A percentile compares a stretch with the other conserved stretches of the same genome.
These are phyloP conservation scores for Pontederia paniculata DNA, from an alignment of 176 grass and related monocot genomes.

Conservation along the genomic window DNA sequence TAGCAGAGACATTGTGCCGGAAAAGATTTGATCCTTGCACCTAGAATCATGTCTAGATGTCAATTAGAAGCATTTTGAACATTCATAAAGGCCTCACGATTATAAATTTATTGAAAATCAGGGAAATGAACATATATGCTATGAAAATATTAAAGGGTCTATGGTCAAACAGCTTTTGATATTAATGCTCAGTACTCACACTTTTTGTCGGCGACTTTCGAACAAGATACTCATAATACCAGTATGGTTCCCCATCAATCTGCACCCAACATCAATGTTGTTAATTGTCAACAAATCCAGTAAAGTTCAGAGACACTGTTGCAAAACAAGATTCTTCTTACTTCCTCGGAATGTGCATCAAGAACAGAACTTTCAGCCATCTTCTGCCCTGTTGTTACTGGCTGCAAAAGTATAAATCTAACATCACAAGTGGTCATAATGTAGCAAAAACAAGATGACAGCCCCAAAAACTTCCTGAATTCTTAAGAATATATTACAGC, in stretches of 20 bases:
- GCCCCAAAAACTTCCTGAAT: too few relatives aligned
- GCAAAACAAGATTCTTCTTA: constrained; percentile 30
- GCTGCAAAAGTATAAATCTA: constrained; percentile 36
- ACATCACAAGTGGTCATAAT: not conserved
- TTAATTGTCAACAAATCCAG: not conserved
- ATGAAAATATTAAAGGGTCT: too few relatives aligned
- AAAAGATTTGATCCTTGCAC: constrained; percentile 80
- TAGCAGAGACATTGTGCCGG: constrained; percentile 74
- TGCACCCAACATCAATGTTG: constrained; percentile 13
- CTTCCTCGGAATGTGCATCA: constrained; percentile 63
- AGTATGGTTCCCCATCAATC: constrained; percentile 73
- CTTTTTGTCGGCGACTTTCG: constrained; percentile 76
- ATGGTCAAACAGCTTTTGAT: not conserved
- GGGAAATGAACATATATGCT: not conserved
- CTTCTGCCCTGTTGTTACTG: constrained; percentile 50
- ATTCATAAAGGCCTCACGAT: too few relatives aligned
- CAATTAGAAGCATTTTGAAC: not conserved
- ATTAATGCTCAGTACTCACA: constrained; percentile 35
- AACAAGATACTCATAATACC: constrained; percentile 96
- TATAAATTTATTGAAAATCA: not conserved
- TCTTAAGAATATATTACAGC: not conserved
- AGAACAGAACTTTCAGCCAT: constrained; percentile 94
- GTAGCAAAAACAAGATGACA: not conserved
- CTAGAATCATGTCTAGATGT: constrained; percentile 32
- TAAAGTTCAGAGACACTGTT: not conserved